phyloP scores from a whole-genome alignment of 495 filamentous ascomycete genomes.

The Xylaria grammica region DNA sequence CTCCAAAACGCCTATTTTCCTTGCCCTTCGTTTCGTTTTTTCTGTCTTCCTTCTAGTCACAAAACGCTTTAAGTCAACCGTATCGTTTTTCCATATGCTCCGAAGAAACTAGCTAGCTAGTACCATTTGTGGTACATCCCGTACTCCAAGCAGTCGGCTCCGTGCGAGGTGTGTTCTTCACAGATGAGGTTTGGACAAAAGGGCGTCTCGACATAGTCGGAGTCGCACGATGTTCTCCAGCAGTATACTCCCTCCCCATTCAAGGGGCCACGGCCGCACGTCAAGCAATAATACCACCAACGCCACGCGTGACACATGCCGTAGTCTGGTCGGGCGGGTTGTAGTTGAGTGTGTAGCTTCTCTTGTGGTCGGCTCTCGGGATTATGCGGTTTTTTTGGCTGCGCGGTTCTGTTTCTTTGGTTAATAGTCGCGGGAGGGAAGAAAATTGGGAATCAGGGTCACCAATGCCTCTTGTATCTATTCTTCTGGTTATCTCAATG shows the following conservation, averaged over 20 bases:
- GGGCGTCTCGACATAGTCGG: constrained; percentile 21
- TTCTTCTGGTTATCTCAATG: neutral
- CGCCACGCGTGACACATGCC: constrained; percentile 31
- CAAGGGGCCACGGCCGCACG: constrained; percentile 31
- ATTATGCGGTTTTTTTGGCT: neutral
- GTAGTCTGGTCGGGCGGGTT: neutral
- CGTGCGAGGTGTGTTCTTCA: constrained; percentile 19
- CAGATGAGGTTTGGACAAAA: constrained; percentile 26
- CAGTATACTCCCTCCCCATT: constrained; percentile 24
- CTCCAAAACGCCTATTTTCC: neutral
- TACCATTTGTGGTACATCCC: constrained; percentile 26
- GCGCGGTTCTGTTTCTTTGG: neutral
- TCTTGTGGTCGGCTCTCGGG: neutral
- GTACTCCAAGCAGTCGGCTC: constrained; percentile 25
- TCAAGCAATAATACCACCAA: constrained; percentile 31
- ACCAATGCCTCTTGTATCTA: neutral
- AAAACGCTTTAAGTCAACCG: no score
- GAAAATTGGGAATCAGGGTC: neutral
- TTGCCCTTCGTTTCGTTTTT: neutral
- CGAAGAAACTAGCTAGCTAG: neutral
- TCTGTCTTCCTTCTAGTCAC: neutral
- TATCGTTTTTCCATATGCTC: neutral
- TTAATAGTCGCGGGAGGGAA: neutral
- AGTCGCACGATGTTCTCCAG: constrained; percentile 30
- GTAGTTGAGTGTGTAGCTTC: neutral